Conservation (phyloP, 2,329 filamentous ascomycete species). For the Tothia fuscella region DNA sequence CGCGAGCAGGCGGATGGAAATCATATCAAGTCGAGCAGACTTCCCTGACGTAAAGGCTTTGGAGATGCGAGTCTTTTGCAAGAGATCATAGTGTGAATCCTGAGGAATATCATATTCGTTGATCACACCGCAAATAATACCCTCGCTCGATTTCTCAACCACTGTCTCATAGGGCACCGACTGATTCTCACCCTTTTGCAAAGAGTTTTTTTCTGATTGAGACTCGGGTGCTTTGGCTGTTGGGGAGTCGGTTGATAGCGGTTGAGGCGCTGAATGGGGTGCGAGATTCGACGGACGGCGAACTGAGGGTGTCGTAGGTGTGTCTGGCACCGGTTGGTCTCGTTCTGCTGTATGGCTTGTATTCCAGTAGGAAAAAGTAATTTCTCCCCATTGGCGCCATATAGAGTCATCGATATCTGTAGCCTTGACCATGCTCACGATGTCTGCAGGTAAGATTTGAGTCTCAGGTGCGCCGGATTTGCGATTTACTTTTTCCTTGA, state of each 20-base stretch:
- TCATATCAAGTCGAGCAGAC: slow-evolving; percentile 58
- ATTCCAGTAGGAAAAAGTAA: slow-evolving; percentile 68
- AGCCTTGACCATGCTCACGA: slow-evolving; percentile 60
- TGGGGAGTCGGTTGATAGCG: neutral
- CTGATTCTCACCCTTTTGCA: too few species aligned
- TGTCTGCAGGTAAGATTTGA: slow-evolving; percentile 40
- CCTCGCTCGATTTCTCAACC: slow-evolving; percentile 27
- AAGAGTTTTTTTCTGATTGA: slow-evolving; percentile 6
- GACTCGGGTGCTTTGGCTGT: neutral
- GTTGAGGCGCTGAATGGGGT: neutral
- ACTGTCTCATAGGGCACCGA: slow-evolving; percentile 43
- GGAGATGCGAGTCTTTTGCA: slow-evolving; percentile 73
- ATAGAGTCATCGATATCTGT: slow-evolving; percentile 28
- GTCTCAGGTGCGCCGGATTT: slow-evolving; percentile 24
- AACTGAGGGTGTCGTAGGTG: neutral
- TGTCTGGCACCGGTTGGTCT: neutral
- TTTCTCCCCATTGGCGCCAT: slow-evolving; percentile 71
- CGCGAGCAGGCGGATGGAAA: slow-evolving; percentile 72
- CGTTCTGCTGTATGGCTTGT: too few species aligned
- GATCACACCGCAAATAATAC: slow-evolving; percentile 29
- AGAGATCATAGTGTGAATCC: slow-evolving; percentile 67
- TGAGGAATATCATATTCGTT: slow-evolving; percentile 50
- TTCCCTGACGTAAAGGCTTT: slow-evolving; percentile 59
- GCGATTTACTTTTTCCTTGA: slow-evolving; percentile 48
- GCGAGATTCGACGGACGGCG: slow-evolving; percentile 1